Base-by-base conservation (phyloP, 1,284 basidiomycete species). In the Ganoderma boninense region DNA sequence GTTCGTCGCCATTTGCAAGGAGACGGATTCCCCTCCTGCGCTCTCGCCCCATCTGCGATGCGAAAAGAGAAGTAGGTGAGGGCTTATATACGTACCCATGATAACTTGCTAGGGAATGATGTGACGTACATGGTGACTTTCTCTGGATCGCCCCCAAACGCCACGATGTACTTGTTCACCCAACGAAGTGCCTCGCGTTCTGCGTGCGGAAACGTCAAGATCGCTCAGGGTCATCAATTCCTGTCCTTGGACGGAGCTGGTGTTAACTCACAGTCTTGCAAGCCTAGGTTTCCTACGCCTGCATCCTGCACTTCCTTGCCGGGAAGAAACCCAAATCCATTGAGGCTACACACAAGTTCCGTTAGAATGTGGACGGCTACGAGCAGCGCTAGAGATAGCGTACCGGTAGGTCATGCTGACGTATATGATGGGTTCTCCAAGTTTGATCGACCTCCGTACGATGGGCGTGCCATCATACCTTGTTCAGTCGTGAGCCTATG, bases 341-440 rank as follows among this genome's bases (percentile, higher is more conserved):
- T 26, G 54, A 52, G 57, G 38, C 26, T 66, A 42, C 46, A 8
- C 6, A 64, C 38, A 32, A 32, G 32, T 57, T 42, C 42, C 38
- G 6, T 26, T 49, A 26, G 57, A 23, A 38, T n/a, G 38, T 3
- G 13, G 20, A 29, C 18, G 0, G 14, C 7, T 32, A 14, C 6
- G 26, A 14, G n/a, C 18, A 26, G 29, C 26, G 35, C 8, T n/a
- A 18, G n/a, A 8, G 13, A 4, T 16, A 32, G 73, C 77, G 64
- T 26, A 78, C 77, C 89, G 83, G 74, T 90, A 89, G 76, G 90
- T 90, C 80, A 88, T 82, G 57, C 87, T 84, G n/a, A 87, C 86
- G 69, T 87, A 86, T 64, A 90, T 80, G 35, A 87, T 80, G 0
- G 87, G 87, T 68, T 83, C 79, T 32, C 81, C 82, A n/a, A 88